Base-by-base conservation (phyloP, 2,329 filamentous ascomycete species). In the Xylaria arbuscula region DNA sequence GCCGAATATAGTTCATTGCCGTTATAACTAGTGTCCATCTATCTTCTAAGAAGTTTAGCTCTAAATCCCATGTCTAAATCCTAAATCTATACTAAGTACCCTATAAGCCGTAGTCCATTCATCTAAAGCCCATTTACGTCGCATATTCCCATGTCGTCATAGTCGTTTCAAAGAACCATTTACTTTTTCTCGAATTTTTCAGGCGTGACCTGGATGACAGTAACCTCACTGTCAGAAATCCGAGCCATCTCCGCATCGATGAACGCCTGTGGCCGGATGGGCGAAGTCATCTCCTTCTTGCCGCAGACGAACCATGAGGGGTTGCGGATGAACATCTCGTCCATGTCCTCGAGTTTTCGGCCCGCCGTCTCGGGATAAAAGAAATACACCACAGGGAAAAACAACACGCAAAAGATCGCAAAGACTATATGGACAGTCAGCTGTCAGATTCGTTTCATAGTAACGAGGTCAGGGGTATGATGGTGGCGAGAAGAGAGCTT, bases 261-360 rank as follows among this genome's bases (percentile, higher is more conserved):
- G 32, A 81, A 78, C 0, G 67, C 70, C 60, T 77, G 78, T 0
- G 80, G 80, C 3, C 80, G 76, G 24, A 74, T 72, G n/a, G 78
- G 78, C 58, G 81, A 76, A 3, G 78, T 81, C 58, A 81, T 70
- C 17, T 73, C 72, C 4, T 71, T 67, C 60, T 79, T 77, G 32
- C 76, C 72, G 38, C 75, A 81, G 15, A 82, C 80, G 40, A 81
- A 72, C 15, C 77, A 50, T 15, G 72, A 72, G 1, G 75, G 75
- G 50, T 77, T 73, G 40, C 74, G 73, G 42, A 77, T 76, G 67
- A 81, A 82, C 48, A 82, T 81, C 64, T 82, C 76, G 68, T 85
- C 83, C 74, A 85, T 84, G 53, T 85, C 83, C 76, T 90, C 88
- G 17, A 90, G 80, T 7, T 82, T 85, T 3, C 83, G 81, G 63